Conservation (phyloP, 306 rosid genomes). For the barrel medic (Medicago truncatula) region MtrunA17r5.0-ANR NC_053042.1:43115501-43116000, state of each 20-base stretch:
- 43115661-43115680: slow-evolving; percentile 19
- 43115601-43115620: slow-evolving; percentile 28
- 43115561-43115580: slow-evolving; percentile 36
- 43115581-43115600: slow-evolving; percentile 41
- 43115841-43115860: neutral
- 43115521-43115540: neutral
- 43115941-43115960: neutral
- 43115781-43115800: neutral
- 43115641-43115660: neutral
- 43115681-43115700: slow-evolving; percentile 36
- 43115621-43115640: slow-evolving; percentile 39
- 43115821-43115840: neutral
- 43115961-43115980: slow-evolving; percentile 5
- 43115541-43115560: slow-evolving; percentile 32
- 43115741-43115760: slow-evolving; percentile 31
- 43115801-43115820: neutral
- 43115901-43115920: neutral
- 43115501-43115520: neutral
- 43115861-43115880: neutral
- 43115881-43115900: neutral
- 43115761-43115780: slow-evolving; percentile 44
- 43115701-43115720: slow-evolving; percentile 36
- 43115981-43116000: no score
- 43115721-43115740: slow-evolving; percentile 35
- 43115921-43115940: neutral